phyloP scores from a whole-genome alignment of 2,329 filamentous ascomycete species.

The Fusarium pilosicola region DNA sequence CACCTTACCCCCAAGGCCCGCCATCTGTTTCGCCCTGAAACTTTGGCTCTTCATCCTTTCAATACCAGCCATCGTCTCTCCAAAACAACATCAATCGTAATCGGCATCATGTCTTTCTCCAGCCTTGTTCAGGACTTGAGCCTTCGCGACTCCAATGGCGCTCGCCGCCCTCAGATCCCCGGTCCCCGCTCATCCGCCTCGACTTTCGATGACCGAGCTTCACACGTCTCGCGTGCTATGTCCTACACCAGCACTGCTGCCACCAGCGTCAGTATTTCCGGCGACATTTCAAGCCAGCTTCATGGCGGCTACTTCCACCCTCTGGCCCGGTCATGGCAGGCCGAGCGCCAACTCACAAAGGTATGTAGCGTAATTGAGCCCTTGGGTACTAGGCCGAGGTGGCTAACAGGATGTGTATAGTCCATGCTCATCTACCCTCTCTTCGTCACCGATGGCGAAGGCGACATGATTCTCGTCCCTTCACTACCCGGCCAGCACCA shows the following conservation, averaged over 20 bases:
- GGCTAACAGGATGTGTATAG: conserved; percentile 56
- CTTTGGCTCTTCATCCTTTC: conserved; percentile 3
- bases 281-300: conserved; percentile 83
- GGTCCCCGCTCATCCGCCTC: conserved; percentile 60
- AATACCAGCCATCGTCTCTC: conserved; percentile 4
- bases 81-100: conserved; percentile 15
- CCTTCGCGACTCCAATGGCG: conserved; percentile 63
- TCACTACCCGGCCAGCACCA: conserved; percentile 92
- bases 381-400: not conserved
- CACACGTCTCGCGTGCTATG: conserved; percentile 71
- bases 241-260: conserved; percentile 74
- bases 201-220: conserved; percentile 68
- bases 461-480: conserved; percentile 90
- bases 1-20: conserved; percentile 21
- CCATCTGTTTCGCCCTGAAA: conserved; percentile 2
- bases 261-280: conserved; percentile 75
- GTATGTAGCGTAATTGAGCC: conserved; percentile 54
- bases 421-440: conserved; percentile 99
- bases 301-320: conserved; percentile 87
- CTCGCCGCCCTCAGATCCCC: conserved; percentile 56
- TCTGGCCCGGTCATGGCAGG: conserved; percentile 82
- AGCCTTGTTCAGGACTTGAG: conserved; percentile 73
- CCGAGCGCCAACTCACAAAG: conserved; percentile 86
- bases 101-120: conserved; percentile 69
- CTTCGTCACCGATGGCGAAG: conserved; percentile 93